Percentiles rank a stretch among this genome's conserved stretches.
phyloP scores from a whole-genome alignment of 208 protist species.

The Trypanosoma brucei region DNA sequence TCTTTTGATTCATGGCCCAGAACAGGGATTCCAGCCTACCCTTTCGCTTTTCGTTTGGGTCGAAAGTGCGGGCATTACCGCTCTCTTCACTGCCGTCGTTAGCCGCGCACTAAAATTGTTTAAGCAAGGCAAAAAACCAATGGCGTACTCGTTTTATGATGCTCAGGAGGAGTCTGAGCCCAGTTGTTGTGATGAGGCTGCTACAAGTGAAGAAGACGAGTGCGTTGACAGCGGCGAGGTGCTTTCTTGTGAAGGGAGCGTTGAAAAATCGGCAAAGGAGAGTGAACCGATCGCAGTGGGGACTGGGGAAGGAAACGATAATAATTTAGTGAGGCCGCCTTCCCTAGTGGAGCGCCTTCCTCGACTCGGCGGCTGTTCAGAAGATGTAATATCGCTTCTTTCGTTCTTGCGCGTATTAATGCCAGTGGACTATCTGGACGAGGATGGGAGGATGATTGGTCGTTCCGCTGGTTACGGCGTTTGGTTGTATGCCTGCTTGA shows the following conservation, averaged over 20 bases:
- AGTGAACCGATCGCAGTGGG: neutral
- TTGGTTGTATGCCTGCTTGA: constrained; percentile 62
- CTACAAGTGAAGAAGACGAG: constrained; percentile 1
- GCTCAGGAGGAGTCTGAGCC: neutral
- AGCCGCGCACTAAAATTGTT: constrained; percentile 37
- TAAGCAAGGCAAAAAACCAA: constrained; percentile 16
- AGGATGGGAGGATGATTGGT: constrained; percentile 1
- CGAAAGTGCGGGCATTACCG: constrained; percentile 45
- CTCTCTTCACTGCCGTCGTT: constrained; percentile 47
- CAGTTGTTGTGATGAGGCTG: neutral
- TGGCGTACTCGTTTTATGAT: constrained; percentile 1
- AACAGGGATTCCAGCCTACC: constrained; percentile 25
- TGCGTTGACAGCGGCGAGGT: constrained; percentile 6
- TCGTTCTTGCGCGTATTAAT: constrained; percentile 31
- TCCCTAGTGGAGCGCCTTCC: constrained; percentile 9
- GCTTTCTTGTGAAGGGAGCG: neutral
- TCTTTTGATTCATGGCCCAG: constrained; percentile 44
- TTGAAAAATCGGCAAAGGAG: neutral
- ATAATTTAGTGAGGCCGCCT: neutral
- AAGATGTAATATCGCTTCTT: constrained; percentile 22
- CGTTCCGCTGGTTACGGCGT: constrained; percentile 47
- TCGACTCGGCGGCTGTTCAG: neutral
- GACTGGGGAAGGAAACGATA: neutral
- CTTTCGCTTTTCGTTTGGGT: constrained; percentile 55
- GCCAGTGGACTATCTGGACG: constrained; percentile 19